Conservation (phyloP, 2,329 filamentous ascomycete species). For the Hymenoscyphus occultus region DNA sequence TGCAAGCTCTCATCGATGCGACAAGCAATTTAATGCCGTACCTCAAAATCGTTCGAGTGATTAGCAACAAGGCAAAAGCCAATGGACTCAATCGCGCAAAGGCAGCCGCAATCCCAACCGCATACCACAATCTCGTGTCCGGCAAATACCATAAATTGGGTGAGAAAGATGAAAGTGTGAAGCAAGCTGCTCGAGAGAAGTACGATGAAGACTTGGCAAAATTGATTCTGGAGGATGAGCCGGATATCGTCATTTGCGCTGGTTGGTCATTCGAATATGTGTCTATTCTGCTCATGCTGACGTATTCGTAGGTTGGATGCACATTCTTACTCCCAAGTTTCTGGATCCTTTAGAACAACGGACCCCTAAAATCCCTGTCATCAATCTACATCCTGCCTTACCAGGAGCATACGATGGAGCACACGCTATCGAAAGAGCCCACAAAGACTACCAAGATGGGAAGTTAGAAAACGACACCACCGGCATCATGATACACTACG, state of each 20-base stretch:
- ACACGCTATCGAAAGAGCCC: conserved; percentile 74
- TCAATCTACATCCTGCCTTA: conserved; percentile 64
- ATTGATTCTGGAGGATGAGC: conserved; percentile 50
- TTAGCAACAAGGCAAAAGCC: conserved; percentile 63
- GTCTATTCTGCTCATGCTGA: neutral
- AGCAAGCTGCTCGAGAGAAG: conserved; percentile 50
- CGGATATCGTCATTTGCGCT: conserved; percentile 63
- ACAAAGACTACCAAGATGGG: conserved; percentile 63
- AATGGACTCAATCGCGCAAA: conserved; percentile 61
- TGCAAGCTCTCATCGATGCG: conserved; percentile 60
- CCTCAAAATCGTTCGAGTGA: conserved; percentile 55
- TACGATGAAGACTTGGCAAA: conserved; percentile 66
- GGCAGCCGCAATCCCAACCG: conserved; percentile 57
- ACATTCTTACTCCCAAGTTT: conserved; percentile 61
- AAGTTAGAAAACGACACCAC: conserved; percentile 64
- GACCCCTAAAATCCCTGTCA: conserved; percentile 52
- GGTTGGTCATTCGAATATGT: conserved; percentile 49
- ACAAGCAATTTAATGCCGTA: conserved; percentile 44
- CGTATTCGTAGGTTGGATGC: conserved; percentile 67
- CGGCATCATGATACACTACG: conserved; percentile 88
- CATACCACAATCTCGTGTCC: conserved; percentile 63
- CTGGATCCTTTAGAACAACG: conserved; percentile 55
- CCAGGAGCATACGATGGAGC: conserved; percentile 72
- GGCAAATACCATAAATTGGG: conserved; percentile 41
- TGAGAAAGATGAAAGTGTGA: conserved; percentile 42